These are phyloP conservation scores for Eutrema salsugineum DNA, from an alignment of 441 rosid species.

Conservation along the genomic window DNA sequence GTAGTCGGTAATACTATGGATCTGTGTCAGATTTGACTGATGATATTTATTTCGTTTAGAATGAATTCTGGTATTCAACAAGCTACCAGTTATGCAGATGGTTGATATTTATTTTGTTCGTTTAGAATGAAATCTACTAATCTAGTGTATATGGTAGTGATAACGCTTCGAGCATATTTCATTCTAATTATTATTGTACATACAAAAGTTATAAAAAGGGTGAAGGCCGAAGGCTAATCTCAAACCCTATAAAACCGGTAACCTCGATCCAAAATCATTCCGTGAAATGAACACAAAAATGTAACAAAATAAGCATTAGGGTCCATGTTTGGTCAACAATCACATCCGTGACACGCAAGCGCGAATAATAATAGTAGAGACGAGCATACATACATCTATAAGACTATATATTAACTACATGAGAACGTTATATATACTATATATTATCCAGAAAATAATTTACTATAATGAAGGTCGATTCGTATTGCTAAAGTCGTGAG, in stretches of 20 bases:
- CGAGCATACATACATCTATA: neutral
- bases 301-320: conserved; percentile 1
- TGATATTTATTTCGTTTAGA: neutral
- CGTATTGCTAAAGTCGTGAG: neutral
- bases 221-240: neutral
- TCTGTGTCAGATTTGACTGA: too few relatives aligned
- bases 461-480: neutral
- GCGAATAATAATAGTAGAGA: conserved; percentile 14
- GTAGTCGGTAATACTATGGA: too few relatives aligned
- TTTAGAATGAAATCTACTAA: too few relatives aligned
- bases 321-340: conserved; percentile 44
- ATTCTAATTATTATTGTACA: too few relatives aligned
- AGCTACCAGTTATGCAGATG: neutral
- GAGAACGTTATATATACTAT: neutral
- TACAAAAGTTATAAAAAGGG: too few relatives aligned
- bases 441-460: neutral
- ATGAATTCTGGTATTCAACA: neutral
- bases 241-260: neutral
- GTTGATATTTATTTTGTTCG: too few relatives aligned
- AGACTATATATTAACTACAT: too few relatives aligned
- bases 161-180: too few relatives aligned
- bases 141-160: too few relatives aligned
- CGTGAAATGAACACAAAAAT: conserved; percentile 16
- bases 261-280: neutral
- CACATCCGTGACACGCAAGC: conserved; percentile 43